Conservation (phyloP, 495 filamentous ascomycete genomes). For the Bacidia gigantensis region DNA sequence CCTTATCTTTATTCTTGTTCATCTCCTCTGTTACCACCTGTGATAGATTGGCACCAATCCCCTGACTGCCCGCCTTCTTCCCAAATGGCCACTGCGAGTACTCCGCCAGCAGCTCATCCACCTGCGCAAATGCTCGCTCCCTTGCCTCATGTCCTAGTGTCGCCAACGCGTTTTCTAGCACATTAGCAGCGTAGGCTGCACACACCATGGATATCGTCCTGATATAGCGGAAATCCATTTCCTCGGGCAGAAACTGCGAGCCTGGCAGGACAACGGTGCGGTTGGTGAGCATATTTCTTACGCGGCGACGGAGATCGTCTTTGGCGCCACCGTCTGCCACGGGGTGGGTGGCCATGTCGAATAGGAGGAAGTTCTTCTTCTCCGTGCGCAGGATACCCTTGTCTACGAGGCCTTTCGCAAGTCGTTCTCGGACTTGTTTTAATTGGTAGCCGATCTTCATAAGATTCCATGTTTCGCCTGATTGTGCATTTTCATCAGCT, state of each 20-base stretch:
- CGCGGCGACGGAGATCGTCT: conserved; percentile 86
- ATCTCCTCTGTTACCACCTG: conserved; percentile 80
- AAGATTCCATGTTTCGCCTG: conserved; percentile 97
- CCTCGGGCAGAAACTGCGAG: conserved; percentile 80
- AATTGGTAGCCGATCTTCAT: conserved; percentile 99
- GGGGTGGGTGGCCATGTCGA: conserved; percentile 99
- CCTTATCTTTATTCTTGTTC: conserved; percentile 71
- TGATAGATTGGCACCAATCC: conserved; percentile 88
- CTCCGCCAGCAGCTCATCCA: conserved; percentile 87
- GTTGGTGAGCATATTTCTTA: conserved; percentile 83
- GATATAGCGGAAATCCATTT: conserved; percentile 81
- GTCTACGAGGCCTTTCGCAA: conserved; percentile 96
- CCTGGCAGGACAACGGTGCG: conserved; percentile 80
- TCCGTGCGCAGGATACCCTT: conserved; percentile 97
- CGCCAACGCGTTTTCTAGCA: conserved; percentile 90
- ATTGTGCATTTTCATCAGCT: background rate
- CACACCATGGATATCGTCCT: conserved; percentile 93
- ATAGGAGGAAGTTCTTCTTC: conserved; percentile 97
- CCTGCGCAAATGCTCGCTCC: conserved; percentile 89
- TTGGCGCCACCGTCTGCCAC: conserved; percentile 94
- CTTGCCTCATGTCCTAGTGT: conserved; percentile 87
- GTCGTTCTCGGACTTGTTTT: conserved; percentile 94
- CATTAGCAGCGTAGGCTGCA: conserved; percentile 94
- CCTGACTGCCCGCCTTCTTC: conserved; percentile 56
- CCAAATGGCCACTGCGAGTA: conserved; percentile 96